Evolutionary conservation across 148 eudicot genomes (phyloP), one percentile per base, ranked within the genome.

Genomic region (Diospyros kaki): DNA sequence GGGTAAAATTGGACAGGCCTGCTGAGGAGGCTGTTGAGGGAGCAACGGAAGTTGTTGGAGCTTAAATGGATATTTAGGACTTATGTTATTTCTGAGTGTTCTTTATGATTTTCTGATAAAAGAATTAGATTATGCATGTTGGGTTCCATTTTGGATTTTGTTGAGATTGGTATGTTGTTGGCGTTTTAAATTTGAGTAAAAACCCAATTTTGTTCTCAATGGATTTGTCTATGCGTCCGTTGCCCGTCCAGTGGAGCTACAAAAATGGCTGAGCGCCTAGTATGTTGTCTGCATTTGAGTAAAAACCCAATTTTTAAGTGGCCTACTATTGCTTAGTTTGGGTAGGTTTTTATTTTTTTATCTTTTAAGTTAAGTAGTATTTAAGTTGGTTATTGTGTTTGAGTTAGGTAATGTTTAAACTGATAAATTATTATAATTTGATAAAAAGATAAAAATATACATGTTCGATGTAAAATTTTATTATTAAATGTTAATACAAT

Each of bases 1-100:
- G 97, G 43, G 86, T 83, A 69, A 89, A 89, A 86, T 9, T 92
- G 44, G 97, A 89, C 7, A 86, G 92, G 84, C 90, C 94, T 9
- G 86, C 90, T 66, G 97, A 92, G 59, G 97, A 92, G 65, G 58
- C 82, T 9, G 62, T 76, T n/a, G 94, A 90, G 77, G 77, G 71
- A 41, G 54, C 76, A 39, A 76, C 87, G 39, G 94, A 88, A 82
- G 82, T 88, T 6, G 83, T 84, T 40, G 7, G 11, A 40, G 73
- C 45, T 39, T 40, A 54, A 54, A 53, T 12, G 54, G 28, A 28
- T 39, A 18, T 0, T 11, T 15, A 40, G 73, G 14, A 70, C 41
- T 70, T 69, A 12, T 15, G 15, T 70, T 70, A 40, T 69, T n/a
- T 3, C 1, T 9, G 48, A 69, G 44, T 55, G 17, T 17, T 70